phyloP scores from a whole-genome alignment of 257 asterid genomes.

The Cruciata laevipes region DNA sequence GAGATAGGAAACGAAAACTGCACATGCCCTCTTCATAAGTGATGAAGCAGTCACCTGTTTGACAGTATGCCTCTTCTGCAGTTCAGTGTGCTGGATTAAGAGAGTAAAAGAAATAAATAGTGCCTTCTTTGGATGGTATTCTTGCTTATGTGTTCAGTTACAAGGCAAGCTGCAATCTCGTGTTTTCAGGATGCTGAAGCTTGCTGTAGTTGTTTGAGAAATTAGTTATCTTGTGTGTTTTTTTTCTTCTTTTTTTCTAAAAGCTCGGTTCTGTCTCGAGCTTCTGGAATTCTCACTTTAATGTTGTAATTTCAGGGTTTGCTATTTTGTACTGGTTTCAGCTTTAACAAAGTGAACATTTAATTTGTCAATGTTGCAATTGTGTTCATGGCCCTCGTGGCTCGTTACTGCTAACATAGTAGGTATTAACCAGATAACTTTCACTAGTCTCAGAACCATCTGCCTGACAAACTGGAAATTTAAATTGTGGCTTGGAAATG shows the following conservation, averaged over 20 bases:
- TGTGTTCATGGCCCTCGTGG: not conserved
- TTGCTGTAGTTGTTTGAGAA: not conserved
- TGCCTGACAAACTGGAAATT: not conserved
- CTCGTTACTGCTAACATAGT: not conserved
- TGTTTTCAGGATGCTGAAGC: constrained; percentile 4
- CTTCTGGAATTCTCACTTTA: not conserved
- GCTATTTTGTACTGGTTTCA: not conserved
- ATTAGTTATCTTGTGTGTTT: not conserved
- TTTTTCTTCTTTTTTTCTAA: not conserved
- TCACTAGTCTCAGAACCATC: not conserved
- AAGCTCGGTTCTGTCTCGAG: not conserved
- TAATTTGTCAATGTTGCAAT: not conserved
- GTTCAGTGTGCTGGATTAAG: not conserved
- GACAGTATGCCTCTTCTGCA: not conserved
- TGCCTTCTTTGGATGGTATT: not conserved
- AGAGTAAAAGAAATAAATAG: not conserved
- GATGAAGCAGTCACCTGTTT: not conserved
- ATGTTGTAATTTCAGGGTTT: not conserved
- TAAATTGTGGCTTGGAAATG: not conserved
- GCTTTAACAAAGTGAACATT: not conserved
- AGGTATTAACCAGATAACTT: not conserved
- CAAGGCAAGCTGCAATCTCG: not conserved
- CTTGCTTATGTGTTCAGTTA: not conserved
- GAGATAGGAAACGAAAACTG: constrained; percentile 66
- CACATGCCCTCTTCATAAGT: constrained; percentile 28